These are phyloP conservation scores for Aspergillus funiculosus DNA, from an alignment of 495 filamentous ascomycete species.

Conservation along the genomic window DNA sequence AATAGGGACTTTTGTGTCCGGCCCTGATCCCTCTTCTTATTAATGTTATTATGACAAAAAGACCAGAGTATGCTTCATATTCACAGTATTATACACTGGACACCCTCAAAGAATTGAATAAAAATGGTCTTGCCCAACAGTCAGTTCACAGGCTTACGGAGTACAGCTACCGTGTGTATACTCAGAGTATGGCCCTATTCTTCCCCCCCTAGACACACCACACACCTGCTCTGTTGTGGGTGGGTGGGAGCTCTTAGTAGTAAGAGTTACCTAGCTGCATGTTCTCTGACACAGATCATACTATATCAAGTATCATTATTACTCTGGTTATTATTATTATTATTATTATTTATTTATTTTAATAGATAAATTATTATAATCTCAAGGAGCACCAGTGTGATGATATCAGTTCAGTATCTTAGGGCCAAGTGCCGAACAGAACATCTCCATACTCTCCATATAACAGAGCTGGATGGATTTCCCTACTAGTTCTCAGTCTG, in stretches of 20 bases:
- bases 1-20: conserved; percentile 10
- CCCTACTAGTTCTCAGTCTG: not conserved
- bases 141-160: conserved; percentile 8
- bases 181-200: too few species aligned
- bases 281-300: conserved; percentile 13
- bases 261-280: conserved; percentile 15
- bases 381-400: not conserved
- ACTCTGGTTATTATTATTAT: conserved; percentile 8
- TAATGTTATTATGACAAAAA: not conserved
- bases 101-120: too few species aligned
- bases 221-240: conserved; percentile 1
- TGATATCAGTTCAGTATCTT: not conserved
- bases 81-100: too few species aligned
- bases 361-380: too few species aligned
- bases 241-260: conserved; percentile 6
- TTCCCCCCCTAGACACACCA: conserved; percentile 2
- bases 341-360: not conserved
- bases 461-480: conserved; percentile 1
- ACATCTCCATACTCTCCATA: not conserved
- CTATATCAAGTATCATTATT: too few species aligned
- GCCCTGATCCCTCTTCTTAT: not conserved
- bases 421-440: too few species aligned
- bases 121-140: conserved; percentile 6
- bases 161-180: too few species aligned
- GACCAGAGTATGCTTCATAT: too few species aligned